Evolutionary conservation across 805 yeast species (phyloP).

Genomic region (Yamadazyma takamatsuzukensis): DNA sequence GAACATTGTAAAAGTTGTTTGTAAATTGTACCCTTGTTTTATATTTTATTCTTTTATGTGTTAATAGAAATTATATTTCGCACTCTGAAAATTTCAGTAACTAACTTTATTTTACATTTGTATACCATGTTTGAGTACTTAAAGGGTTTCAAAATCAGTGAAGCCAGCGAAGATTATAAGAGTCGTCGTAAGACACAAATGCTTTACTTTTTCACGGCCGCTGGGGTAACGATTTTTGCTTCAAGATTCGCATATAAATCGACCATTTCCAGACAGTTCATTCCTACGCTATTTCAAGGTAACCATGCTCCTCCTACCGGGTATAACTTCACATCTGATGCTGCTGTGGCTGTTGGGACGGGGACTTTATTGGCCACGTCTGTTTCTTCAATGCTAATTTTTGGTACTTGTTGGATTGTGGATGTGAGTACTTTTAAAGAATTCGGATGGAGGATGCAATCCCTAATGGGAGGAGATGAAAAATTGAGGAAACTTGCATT

Average conservation of each 20-base stretch:
- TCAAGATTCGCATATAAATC: conserved; percentile 75
- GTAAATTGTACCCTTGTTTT: too few species aligned
- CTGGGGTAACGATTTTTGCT: conserved; percentile 66
- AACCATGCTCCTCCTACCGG: conserved; percentile 81
- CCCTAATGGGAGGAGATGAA: conserved; percentile 63
- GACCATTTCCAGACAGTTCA: conserved; percentile 65
- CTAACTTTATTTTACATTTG: background rate
- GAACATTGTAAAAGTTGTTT: too few species aligned
- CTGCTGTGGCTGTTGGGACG: conserved; percentile 77
- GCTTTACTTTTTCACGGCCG: conserved; percentile 67
- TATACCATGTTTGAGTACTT: too few species aligned
- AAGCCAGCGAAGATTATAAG: conserved; percentile 48
- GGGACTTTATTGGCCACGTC: conserved; percentile 75
- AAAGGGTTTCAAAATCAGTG: conserved; percentile 26
- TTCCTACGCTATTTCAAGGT: conserved; percentile 76
- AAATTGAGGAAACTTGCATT: conserved; percentile 45
- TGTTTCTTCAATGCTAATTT: conserved; percentile 64
- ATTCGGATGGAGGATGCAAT: conserved; percentile 66
- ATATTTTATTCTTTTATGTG: conserved; percentile 7
- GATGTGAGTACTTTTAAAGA: conserved; percentile 70
- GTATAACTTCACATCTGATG: conserved; percentile 76
- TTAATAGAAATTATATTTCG: conserved; percentile 7
- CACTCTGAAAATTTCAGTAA: conserved; percentile 2
- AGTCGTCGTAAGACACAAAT: conserved; percentile 67
- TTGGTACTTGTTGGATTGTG: conserved; percentile 76